Conservation (phyloP, 1,284 basidiomycete species). For the Tausonia pullulans region DNA sequence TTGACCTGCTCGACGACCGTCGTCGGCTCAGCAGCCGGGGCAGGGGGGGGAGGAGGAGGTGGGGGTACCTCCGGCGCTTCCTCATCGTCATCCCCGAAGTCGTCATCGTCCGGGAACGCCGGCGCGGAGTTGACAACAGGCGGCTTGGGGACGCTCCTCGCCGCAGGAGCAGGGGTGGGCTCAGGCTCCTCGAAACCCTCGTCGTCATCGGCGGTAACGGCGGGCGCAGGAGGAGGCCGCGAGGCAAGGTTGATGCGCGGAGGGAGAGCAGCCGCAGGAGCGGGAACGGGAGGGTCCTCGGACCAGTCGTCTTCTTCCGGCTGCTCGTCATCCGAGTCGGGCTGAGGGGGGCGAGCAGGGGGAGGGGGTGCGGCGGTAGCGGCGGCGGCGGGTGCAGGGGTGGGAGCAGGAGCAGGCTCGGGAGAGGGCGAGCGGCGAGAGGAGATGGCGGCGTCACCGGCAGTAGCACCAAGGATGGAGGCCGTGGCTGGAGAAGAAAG, state of each 20-base stretch:
- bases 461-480: neutral
- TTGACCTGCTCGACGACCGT: neutral
- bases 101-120: conserved; percentile 11
- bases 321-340: conserved; percentile 19
- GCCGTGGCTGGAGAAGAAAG: neutral
- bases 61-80: conserved; percentile 10
- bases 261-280: conserved; percentile 21
- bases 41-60: conserved; percentile 13
- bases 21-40: conserved; percentile 6
- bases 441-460: neutral
- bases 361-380: conserved; percentile 1
- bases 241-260: too few species aligned
- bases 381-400: conserved; percentile 17
- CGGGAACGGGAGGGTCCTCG: conserved; percentile 10
- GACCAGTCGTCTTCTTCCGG: neutral
- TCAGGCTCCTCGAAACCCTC: conserved; percentile 30
- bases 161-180: conserved; percentile 21
- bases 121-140: conserved; percentile 16
- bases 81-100: conserved; percentile 1
- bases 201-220: conserved; percentile 26
- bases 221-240: conserved; percentile 17
- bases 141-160: conserved; percentile 20
- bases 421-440: conserved; percentile 7
- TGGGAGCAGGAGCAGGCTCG: conserved; percentile 19
- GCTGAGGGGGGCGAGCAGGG: conserved; percentile 31